Evolutionary conservation across 257 asterid species (phyloP).

Genomic region (Leonotis leonurus): DNA sequence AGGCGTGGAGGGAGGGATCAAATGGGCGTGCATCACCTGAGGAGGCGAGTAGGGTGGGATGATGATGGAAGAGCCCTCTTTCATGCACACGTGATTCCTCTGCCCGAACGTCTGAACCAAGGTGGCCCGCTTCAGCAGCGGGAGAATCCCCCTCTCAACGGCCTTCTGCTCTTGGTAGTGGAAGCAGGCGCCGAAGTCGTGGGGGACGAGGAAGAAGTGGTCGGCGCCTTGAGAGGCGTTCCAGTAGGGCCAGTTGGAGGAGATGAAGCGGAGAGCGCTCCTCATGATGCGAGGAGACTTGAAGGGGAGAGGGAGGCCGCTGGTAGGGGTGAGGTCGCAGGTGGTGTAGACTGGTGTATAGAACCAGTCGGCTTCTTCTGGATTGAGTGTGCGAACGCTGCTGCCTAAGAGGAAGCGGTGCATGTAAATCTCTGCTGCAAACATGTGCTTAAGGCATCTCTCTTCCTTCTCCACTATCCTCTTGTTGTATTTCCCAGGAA

Average conservation of each 20-base stretch:
- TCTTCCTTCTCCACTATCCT: constrained; percentile 67
- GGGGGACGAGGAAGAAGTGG: constrained; percentile 78
- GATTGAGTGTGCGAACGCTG: constrained; percentile 71
- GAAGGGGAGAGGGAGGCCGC: constrained; percentile 79
- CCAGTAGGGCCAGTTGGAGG: constrained; percentile 91
- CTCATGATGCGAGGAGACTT: constrained; percentile 86
- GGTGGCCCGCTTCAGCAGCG: constrained; percentile 65
- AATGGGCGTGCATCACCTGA: constrained; percentile 73
- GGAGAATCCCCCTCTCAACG: constrained; percentile 73
- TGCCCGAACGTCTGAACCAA: constrained; percentile 90
- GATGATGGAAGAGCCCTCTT: constrained; percentile 63
- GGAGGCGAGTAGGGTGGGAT: constrained; percentile 94
- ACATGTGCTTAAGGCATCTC: constrained; percentile 84
- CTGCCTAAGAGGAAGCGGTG: constrained; percentile 66
- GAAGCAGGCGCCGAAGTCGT: constrained; percentile 85
- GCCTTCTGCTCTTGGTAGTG: constrained; percentile 85
- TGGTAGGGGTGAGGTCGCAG: constrained; percentile 75
- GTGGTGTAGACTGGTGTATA: constrained; percentile 74
- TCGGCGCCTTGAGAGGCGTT: constrained; percentile 87
- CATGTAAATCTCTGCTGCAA: constrained; percentile 88
- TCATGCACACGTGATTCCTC: constrained; percentile 69
- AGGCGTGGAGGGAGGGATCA: constrained; percentile 76
- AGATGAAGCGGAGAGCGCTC: constrained; percentile 73
- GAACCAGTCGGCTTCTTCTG: constrained; percentile 91
- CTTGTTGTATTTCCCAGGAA: constrained; percentile 82